Evolutionary conservation across 805 yeast genomes (phyloP), one percentile per base, ranked within the genome.

Genomic region (Nakazawaea sp.): DNA sequence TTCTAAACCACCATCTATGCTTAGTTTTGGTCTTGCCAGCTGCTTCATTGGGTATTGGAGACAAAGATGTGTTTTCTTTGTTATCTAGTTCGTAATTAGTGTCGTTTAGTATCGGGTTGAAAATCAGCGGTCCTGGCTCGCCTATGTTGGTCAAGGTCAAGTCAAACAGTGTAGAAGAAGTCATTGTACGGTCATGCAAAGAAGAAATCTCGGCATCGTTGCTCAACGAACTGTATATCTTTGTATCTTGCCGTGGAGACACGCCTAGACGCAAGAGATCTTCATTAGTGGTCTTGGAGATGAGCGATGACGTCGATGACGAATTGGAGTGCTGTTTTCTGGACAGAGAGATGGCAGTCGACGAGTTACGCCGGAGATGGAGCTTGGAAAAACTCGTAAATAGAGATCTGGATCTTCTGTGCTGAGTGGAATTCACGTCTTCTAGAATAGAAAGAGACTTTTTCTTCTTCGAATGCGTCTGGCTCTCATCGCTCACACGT

Each of bases 1-100:
- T 35, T 19, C 34, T 23, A 18, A 35, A 35, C 39, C 39, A 35
- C 39, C 39, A 35, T 26, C 34, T 35, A n/a, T 30, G 39, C 30
- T 24, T 30, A 11, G 11, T 18, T 28, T 20, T 25, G 17, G 25
- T 35, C 27, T 32, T 16, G 7, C n/a, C n/a, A n/a, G n/a, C n/a
- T n/a, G n/a, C n/a, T n/a, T n/a, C n/a, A n/a, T n/a, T n/a, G n/a
- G n/a, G n/a, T n/a, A n/a, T n/a, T n/a, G n/a, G n/a, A n/a, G n/a
- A n/a, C n/a, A n/a, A n/a, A n/a, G n/a, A n/a, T n/a, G n/a, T n/a
- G n/a, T n/a, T n/a, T n/a, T n/a, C n/a, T n/a, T n/a, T n/a, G n/a
- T n/a, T n/a, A n/a, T n/a, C n/a, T n/a, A n/a, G n/a, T n/a, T n/a
- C 16, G 18, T 17, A 16, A 30, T 15, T 30, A 10, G 11, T 23